phyloP scores from a whole-genome alignment of 257 asterid species.

The Solanum bulbocastanum region DNA sequence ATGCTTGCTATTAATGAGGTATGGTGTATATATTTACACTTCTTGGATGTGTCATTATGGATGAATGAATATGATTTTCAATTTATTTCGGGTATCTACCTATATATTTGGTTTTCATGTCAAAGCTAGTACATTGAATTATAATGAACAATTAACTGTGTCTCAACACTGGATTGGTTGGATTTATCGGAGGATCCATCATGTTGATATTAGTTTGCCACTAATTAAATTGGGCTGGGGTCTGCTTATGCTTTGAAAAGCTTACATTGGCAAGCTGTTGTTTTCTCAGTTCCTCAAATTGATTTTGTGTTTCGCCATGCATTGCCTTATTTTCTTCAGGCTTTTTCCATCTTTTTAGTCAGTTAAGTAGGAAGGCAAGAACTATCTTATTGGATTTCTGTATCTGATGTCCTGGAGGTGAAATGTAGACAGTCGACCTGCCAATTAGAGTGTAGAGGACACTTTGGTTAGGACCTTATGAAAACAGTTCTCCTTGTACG shows the following conservation, averaged over 20 bases:
- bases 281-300: neutral
- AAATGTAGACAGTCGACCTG: neutral
- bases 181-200: neutral
- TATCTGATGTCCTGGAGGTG: neutral
- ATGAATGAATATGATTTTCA: neutral
- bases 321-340: neutral
- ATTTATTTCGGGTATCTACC: neutral
- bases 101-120: neutral
- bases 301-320: neutral
- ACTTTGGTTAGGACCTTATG: neutral
- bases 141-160: neutral
- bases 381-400: neutral
- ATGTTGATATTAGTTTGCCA: neutral
- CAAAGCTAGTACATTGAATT: neutral
- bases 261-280: neutral
- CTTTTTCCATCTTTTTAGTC: neutral
- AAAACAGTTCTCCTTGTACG: neutral
- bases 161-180: neutral
- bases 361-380: neutral
- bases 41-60: neutral
- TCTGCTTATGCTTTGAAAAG: neutral
- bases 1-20: conserved; percentile 2
- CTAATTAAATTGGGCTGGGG: neutral
- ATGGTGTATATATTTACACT: neutral
- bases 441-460: neutral